Conservation (phyloP, 495 filamentous ascomycete species). For the Penicillium flavigenum region DNA sequence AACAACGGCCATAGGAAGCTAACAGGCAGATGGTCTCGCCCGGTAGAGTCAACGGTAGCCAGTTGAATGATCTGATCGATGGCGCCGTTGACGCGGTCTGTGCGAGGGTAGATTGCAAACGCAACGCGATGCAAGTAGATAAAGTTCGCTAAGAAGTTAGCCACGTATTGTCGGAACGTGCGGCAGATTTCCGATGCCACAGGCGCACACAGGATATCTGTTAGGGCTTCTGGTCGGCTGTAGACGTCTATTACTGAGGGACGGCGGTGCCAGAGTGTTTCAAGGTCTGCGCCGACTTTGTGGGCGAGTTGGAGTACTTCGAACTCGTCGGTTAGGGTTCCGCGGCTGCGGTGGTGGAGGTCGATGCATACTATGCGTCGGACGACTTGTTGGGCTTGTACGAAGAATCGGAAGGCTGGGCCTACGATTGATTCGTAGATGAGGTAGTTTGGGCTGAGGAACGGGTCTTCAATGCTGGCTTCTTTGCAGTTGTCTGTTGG, state of each 20-base stretch:
- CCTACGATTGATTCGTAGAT: slow-evolving; percentile 37
- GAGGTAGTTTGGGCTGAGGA: slow-evolving; percentile 35
- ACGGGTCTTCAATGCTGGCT: slow-evolving; percentile 23
- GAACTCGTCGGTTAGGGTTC: slow-evolving; percentile 43
- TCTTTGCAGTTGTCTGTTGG: slow-evolving; percentile 11
- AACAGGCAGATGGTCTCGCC: slow-evolving; percentile 25
- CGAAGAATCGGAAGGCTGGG: slow-evolving; percentile 39
- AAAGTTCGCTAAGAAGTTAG: slow-evolving; percentile 45
- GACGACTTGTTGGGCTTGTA: slow-evolving; percentile 39
- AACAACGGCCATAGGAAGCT: slow-evolving; percentile 44
- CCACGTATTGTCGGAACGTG: slow-evolving; percentile 40
- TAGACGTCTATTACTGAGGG: slow-evolving; percentile 40
- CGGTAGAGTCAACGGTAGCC: slow-evolving; percentile 33
- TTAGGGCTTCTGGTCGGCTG: slow-evolving; percentile 26
- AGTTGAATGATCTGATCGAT: slow-evolving; percentile 43
- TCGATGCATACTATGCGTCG: slow-evolving; percentile 42
- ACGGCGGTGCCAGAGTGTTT: slow-evolving; percentile 38
- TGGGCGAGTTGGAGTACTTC: slow-evolving; percentile 45
- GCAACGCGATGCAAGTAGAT: slow-evolving; percentile 45
- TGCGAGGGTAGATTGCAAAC: slow-evolving; percentile 45
- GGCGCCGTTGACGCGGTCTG: slow-evolving; percentile 41
- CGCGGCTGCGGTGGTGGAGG: slow-evolving; percentile 43
- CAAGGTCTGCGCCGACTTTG: slow-evolving; percentile 41
- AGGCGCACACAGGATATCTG: slow-evolving; percentile 26
- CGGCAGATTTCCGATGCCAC: slow-evolving; percentile 35